Percentiles rank a stretch among this genome's conserved stretches.
These are phyloP conservation scores for Macrophomina pseudophaseolina DNA, from an alignment of 2,329 filamentous ascomycete species.

Conservation along the genomic window DNA sequence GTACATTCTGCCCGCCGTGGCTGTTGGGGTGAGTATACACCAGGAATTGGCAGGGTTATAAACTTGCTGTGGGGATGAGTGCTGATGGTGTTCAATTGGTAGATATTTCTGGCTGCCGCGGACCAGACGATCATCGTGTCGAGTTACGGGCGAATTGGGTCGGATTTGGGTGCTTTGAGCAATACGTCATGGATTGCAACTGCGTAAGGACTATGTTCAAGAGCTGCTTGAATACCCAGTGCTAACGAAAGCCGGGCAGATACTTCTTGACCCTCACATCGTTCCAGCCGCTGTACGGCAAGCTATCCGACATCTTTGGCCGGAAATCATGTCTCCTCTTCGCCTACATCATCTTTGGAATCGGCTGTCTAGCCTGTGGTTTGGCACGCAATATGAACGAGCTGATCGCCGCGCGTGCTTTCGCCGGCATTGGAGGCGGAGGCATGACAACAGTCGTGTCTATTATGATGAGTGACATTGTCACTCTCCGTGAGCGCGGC, in stretches of 20 bases:
- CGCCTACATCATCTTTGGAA: conserved; percentile 67
- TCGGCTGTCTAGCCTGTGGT: conserved; percentile 68
- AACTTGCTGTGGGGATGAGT: neutral
- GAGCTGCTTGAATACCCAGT: neutral
- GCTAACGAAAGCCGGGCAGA: conserved; percentile 37
- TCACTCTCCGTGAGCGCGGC: conserved; percentile 71
- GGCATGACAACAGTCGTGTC: conserved; percentile 73
- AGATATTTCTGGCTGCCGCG: conserved; percentile 74
- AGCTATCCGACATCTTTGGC: conserved; percentile 73
- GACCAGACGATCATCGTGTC: conserved; percentile 80
- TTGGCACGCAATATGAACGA: conserved; percentile 68
- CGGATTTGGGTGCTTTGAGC: conserved; percentile 74
- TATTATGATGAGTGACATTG: conserved; percentile 73
- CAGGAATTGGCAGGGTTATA: neutral
- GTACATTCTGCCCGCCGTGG: conserved; percentile 66
- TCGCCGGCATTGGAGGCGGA: conserved; percentile 70
- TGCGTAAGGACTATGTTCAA: conserved; percentile 40
- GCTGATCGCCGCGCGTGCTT: conserved; percentile 68
- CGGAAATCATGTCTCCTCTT: conserved; percentile 70
- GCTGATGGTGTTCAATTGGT: conserved; percentile 15
- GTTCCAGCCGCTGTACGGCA: conserved; percentile 76
- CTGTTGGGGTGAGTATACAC: conserved; percentile 60
- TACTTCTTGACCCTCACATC: conserved; percentile 77
- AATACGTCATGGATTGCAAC: conserved; percentile 77
- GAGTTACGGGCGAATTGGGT: conserved; percentile 79